These are phyloP conservation scores for Arthrocladium fulminans DNA, from an alignment of 2,329 filamentous ascomycete species.

Conservation along the genomic window DNA sequence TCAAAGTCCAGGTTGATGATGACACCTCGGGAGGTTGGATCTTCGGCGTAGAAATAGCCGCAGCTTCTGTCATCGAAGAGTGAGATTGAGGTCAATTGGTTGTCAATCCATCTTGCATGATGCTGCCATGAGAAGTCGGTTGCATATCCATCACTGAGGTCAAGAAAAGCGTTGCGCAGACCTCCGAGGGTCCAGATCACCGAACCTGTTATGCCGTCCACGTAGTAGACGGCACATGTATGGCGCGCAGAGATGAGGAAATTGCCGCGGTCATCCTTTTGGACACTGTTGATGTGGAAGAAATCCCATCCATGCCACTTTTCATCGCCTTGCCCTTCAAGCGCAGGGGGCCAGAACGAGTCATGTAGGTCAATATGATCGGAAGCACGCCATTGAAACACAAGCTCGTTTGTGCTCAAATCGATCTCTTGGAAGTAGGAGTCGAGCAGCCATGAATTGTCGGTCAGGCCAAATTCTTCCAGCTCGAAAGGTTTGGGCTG, in stretches of 20 bases:
- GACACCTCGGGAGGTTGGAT: background rate
- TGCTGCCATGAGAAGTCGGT: slow-evolving; percentile 34
- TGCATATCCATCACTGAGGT: slow-evolving; percentile 9
- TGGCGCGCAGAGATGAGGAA: background rate
- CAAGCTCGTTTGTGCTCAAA: slow-evolving; percentile 43
- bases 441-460: slow-evolving; percentile 1
- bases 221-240: slow-evolving; percentile 7
- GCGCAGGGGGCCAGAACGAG: slow-evolving; percentile 40
- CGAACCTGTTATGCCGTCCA: slow-evolving; percentile 32
- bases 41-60: slow-evolving; percentile 1
- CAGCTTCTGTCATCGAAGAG: slow-evolving; percentile 2
- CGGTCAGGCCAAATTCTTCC: background rate
- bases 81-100: background rate
- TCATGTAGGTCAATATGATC: slow-evolving; percentile 45
- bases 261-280: slow-evolving; percentile 27
- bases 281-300: slow-evolving; percentile 37
- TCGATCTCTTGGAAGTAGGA: slow-evolving; percentile 43
- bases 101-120: slow-evolving; percentile 24
- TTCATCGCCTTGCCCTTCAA: slow-evolving; percentile 40
- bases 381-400: slow-evolving; percentile 52
- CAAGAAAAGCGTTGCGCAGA: slow-evolving; percentile 23
- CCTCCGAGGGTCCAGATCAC: slow-evolving; percentile 33
- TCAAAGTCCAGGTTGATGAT: background rate
- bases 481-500: background rate
- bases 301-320: slow-evolving; percentile 39